phyloP scores from a whole-genome alignment of 2,329 filamentous ascomycete species.

The Dryadomyces quercivorus region DNA sequence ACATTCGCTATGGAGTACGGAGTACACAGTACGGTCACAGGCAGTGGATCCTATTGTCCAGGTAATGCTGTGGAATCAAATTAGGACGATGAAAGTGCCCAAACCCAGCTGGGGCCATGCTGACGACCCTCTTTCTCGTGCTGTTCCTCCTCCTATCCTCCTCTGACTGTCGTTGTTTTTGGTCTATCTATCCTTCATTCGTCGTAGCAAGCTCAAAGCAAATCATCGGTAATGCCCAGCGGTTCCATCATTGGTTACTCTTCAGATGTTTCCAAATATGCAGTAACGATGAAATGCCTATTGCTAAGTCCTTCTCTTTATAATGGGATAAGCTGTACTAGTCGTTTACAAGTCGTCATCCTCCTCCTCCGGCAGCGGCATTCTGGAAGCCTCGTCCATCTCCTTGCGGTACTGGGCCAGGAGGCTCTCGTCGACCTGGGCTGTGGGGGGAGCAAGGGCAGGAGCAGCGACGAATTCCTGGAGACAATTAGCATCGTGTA shows the following conservation, averaged over 20 bases:
- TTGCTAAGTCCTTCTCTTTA: neutral
- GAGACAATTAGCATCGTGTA: neutral
- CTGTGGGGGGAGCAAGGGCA: conserved; percentile 87
- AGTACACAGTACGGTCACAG: neutral
- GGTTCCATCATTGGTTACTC: neutral
- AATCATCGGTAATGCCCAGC: neutral
- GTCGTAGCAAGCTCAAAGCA: conserved; percentile 3
- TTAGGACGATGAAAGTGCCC: conserved; percentile 1
- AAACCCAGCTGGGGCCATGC: neutral
- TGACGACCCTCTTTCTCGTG: neutral
- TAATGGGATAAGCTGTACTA: neutral
- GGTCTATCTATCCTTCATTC: conserved; percentile 8
- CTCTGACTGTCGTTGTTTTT: neutral
- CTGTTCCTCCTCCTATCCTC: neutral
- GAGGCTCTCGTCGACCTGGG: conserved; percentile 73
- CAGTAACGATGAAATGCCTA: neutral
- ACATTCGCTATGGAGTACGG: too few relatives aligned
- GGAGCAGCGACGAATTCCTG: conserved; percentile 97
- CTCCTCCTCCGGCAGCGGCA: conserved; percentile 92
- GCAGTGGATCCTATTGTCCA: neutral
- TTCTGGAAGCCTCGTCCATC: conserved; percentile 67
- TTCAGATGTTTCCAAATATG: conserved; percentile 2
- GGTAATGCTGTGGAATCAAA: neutral
- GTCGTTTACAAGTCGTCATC: conserved; percentile 48
- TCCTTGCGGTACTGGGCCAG: conserved; percentile 76